These are phyloP conservation scores for Ophiostoma novo-ulmi DNA, from an alignment of 2,329 filamentous ascomycete species.

Conservation along the genomic window DNA sequence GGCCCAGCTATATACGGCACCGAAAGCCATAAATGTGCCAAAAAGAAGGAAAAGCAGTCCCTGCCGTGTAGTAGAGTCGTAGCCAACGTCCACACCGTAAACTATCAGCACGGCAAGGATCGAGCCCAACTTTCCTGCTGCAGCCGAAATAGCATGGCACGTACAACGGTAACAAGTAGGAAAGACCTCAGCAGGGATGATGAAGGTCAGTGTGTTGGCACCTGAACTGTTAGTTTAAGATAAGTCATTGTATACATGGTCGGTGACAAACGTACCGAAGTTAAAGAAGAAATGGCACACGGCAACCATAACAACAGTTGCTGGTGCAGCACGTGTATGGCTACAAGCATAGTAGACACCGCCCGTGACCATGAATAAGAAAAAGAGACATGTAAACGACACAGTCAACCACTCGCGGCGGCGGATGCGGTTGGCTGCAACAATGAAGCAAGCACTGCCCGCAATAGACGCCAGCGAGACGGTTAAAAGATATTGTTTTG, in stretches of 20 bases:
- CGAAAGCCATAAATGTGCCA: conserved; percentile 45
- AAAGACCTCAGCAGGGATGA: conserved; percentile 61
- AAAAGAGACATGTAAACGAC: conserved; percentile 44
- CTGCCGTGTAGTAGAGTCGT: conserved; percentile 40
- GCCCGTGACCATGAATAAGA: conserved; percentile 47
- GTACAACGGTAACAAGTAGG: conserved; percentile 59
- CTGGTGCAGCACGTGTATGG: conserved; percentile 39
- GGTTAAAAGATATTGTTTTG: conserved; percentile 49
- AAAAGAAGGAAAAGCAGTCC: conserved; percentile 49
- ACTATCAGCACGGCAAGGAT: conserved; percentile 49
- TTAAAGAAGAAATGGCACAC: conserved; percentile 53
- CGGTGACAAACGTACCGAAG: conserved; percentile 38
- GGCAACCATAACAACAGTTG: conserved; percentile 48
- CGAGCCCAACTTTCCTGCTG: conserved; percentile 54
- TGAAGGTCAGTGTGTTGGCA: conserved; percentile 59
- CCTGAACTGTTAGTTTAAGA: conserved; percentile 32
- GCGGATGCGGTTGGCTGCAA: conserved; percentile 45
- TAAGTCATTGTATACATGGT: too few species aligned
- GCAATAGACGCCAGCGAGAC: conserved; percentile 49
- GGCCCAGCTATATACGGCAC: conserved; percentile 48
- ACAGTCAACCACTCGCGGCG: conserved; percentile 47
- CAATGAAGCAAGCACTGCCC: conserved; percentile 46
- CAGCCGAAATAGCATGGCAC: conserved; percentile 58
- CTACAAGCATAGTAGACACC: conserved; percentile 47
- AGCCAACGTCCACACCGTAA: conserved; percentile 46